phyloP scores from a whole-genome alignment of 2,329 filamentous ascomycete species.

The Kalaharituber pfeilii region DNA sequence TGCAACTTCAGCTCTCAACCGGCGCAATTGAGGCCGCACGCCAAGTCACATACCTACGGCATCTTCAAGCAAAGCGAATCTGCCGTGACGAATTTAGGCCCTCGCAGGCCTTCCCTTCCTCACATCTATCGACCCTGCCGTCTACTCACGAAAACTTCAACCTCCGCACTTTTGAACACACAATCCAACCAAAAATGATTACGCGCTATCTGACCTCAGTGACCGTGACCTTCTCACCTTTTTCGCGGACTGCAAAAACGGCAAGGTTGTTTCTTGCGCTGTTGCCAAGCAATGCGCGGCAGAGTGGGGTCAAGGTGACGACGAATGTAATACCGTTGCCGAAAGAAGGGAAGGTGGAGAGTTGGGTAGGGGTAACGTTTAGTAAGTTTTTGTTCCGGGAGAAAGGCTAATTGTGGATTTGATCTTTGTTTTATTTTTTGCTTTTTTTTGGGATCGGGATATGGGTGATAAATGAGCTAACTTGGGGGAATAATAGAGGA shows the following conservation, averaged over 20 bases:
- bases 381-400: conserved; percentile 38
- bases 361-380: conserved; percentile 57
- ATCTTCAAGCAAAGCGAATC: no score
- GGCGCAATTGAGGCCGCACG: no score
- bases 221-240: conserved; percentile 79
- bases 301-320: conserved; percentile 55
- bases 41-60: no score
- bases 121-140: no score
- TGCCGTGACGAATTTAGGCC: no score
- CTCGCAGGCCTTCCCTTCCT: no score
- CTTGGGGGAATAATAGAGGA: conserved; percentile 45
- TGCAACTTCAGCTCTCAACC: no score
- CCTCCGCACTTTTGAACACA: no score
- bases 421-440: no score
- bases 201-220: conserved; percentile 76
- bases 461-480: conserved; percentile 3
- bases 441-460: no score
- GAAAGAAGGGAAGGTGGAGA: conserved; percentile 38
- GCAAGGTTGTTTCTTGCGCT: conserved; percentile 75
- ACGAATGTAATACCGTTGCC: conserved; percentile 56
- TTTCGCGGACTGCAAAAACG: conserved; percentile 59
- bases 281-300: conserved; percentile 62
- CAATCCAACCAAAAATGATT: conserved; percentile 60
- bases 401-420: neutral
- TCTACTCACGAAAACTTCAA: no score